Evolutionary conservation across 148 eudicot species (phyloP).

Genomic region (Vaccinium darrowii): DNA sequence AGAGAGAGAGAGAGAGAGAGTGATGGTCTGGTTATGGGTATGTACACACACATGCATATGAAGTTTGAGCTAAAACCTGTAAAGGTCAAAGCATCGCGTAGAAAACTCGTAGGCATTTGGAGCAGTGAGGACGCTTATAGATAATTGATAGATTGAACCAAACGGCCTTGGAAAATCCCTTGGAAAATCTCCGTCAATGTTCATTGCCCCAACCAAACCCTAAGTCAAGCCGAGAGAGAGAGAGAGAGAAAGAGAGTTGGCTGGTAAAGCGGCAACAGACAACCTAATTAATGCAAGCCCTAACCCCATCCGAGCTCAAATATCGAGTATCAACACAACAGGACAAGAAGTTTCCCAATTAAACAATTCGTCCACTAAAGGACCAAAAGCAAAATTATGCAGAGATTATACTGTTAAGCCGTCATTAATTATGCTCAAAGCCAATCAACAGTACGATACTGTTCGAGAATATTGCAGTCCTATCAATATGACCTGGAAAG

Average conservation of each 20-base stretch:
- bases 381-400: neutral
- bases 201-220: neutral
- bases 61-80: conserved; percentile 17
- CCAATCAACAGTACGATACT: neutral
- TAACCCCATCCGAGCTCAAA: neutral
- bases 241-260: neutral
- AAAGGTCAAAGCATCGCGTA: conserved; percentile 37
- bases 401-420: neutral
- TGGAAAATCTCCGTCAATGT: neutral
- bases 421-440: neutral
- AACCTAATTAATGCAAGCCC: neutral
- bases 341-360: neutral
- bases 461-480: neutral
- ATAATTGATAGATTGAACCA: neutral
- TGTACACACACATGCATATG: neutral
- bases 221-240: too few species aligned
- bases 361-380: neutral
- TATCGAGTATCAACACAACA: neutral
- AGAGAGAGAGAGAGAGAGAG: neutral
- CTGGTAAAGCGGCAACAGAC: neutral
- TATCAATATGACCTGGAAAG: conserved; percentile 32
- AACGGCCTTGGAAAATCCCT: neutral
- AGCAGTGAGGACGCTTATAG: neutral
- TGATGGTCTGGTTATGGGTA: neutral
- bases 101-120: conserved; percentile 26